Percentiles rank a stretch among this genome's conserved stretches.
phyloP scores from a whole-genome alignment of 352 stramenopile species.

The Globisporangium alternatum region DNA sequence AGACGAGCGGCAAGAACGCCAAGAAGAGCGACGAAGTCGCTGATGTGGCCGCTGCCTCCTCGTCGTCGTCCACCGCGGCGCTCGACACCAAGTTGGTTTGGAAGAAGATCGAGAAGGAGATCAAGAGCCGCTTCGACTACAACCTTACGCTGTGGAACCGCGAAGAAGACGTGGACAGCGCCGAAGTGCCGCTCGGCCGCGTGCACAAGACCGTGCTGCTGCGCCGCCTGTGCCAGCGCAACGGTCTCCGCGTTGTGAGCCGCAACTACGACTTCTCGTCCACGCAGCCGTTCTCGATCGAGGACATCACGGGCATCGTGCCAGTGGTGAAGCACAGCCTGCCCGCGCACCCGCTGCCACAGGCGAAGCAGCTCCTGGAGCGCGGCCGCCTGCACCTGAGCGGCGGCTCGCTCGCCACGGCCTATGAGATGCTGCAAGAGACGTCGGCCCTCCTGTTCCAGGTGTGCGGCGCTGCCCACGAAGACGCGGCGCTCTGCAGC shows the following conservation, averaged over 20 bases:
- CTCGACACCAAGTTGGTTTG: conserved; percentile 53
- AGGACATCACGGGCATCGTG: conserved; percentile 92
- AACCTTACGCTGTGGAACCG: conserved; percentile 65
- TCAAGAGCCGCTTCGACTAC: conserved; percentile 81
- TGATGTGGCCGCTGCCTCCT: conserved; percentile 8
- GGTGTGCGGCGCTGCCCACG: conserved; percentile 91
- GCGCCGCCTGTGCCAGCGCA: conserved; percentile 91
- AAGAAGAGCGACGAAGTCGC: conserved; percentile 15
- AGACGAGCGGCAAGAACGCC: conserved; percentile 35
- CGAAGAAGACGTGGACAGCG: conserved; percentile 24
- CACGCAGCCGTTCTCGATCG: conserved; percentile 78
- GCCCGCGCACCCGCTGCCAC: conserved; percentile 67
- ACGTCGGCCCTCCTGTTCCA: conserved; percentile 92
- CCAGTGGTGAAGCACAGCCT: conserved; percentile 93
- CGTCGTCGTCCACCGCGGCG: neutral
- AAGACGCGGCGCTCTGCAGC: conserved; percentile 91
- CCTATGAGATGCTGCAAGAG: conserved; percentile 89
- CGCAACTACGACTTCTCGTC: conserved; percentile 87
- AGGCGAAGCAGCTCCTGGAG: conserved; percentile 87
- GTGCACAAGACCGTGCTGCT: conserved; percentile 83
- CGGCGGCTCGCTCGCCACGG: conserved; percentile 63
- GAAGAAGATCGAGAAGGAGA: conserved; percentile 53
- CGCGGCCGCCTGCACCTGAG: conserved; percentile 81
- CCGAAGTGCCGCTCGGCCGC: conserved; percentile 34
- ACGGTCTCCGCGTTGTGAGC: conserved; percentile 89